phyloP scores from a whole-genome alignment of 2,329 filamentous ascomycete genomes.

The Trichoderma koningii region DNA sequence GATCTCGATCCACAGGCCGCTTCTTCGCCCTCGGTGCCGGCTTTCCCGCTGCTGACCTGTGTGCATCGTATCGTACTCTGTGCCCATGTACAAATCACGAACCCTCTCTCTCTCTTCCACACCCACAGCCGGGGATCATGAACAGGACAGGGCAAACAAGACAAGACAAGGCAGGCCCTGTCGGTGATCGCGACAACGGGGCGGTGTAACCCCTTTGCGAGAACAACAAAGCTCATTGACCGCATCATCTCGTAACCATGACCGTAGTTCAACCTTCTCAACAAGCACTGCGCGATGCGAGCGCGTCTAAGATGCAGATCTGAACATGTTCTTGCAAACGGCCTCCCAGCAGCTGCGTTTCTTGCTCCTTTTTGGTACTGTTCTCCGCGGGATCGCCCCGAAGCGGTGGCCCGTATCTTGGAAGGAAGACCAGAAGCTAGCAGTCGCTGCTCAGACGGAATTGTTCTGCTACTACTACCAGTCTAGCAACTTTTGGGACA shows the following conservation, averaged over 20 bases:
- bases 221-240: background rate
- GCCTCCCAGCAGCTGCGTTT: background rate
- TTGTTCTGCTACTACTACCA: no score
- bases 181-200: constrained; percentile 18
- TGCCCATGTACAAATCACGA: background rate
- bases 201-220: constrained; percentile 24
- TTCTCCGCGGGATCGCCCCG: constrained; percentile 16
- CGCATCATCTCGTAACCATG: constrained; percentile 11
- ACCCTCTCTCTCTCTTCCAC: background rate
- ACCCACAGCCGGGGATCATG: background rate
- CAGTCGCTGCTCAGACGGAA: background rate
- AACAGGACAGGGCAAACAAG: background rate
- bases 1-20: constrained; percentile 23
- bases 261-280: background rate
- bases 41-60: constrained; percentile 22
- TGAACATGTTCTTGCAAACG: constrained; percentile 11
- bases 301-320: background rate
- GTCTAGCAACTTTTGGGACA: no score
- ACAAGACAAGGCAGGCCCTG: background rate
- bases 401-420: background rate
- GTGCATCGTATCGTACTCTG: no score
- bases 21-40: constrained; percentile 9
- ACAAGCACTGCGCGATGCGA: background rate
- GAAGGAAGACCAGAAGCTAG: background rate
- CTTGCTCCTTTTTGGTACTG: background rate